Evolutionary conservation across 73 alveolate genomes (phyloP), one percentile per base, ranked within the genome.

Genomic region (Paraurostyla sp.): DNA sequence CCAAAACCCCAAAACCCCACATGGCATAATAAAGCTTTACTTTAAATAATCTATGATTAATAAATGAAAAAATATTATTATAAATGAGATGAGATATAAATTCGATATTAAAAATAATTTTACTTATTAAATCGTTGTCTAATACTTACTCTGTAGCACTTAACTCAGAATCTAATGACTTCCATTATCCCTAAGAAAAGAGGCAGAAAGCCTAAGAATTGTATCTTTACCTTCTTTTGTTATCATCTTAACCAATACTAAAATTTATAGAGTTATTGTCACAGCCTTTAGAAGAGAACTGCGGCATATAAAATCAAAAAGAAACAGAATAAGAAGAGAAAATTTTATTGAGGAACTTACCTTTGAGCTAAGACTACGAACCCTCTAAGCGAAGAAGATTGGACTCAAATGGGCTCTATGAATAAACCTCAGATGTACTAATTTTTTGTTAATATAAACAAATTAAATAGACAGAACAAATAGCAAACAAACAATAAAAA

Each of bases 161-260:
- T 9, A 59, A 27, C 25, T 27, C 11, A 25, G 32, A 65, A 6
- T 35, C 41, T 13, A n/a, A 65, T 65, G 82, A 65, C 56, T 38
- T 32, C 56, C 3, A 65, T 65, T 15, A 2, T 65, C 9, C 82
- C 82, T 30, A 65, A 65, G 41, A 65, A 65, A 40, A 56, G 82
- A 6, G 82, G 59, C 82, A 65, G 82, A 65, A 65, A 40, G 33
- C 82, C 82, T 15, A 65, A 65, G 33, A 65, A 36, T 16, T 56
- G 82, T 65, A 65, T 4, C 42, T 18, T 38, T 22, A 15, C 20
- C 35, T 1, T 38, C 6, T 0, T 7, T 40, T 7, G 13, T 13
- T 38, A 40, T 38, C 42, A 15, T 9, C 6, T 6, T 13, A 15
- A 16, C 23, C 41, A 65, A 65, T 65, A 58, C 36, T 35, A 36